Conservation (phyloP, 495 filamentous ascomycete genomes). For the Bacidia gigantensis region DNA sequence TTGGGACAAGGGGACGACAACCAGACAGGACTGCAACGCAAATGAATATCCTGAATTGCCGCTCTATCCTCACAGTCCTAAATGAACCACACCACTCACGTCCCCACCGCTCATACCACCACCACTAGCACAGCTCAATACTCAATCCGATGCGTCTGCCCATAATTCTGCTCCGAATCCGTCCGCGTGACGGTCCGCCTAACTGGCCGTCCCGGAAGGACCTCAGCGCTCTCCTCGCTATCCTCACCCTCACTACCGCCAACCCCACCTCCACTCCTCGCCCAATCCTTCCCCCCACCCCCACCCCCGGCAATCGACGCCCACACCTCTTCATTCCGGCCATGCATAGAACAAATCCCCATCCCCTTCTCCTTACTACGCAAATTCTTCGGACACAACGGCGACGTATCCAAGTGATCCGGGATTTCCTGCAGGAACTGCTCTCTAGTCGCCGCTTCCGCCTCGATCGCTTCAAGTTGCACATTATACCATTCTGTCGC, state of each 20-base stretch:
- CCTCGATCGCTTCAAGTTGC: conserved; percentile 11
- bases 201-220: too few species aligned
- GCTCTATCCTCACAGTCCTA: too few species aligned
- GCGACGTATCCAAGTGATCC: conserved; percentile 51
- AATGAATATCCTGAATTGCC: too few species aligned
- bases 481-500: conserved; percentile 14
- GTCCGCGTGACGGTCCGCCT: too few species aligned
- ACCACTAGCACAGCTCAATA: neutral
- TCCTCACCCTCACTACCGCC: neutral
- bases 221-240: neutral
- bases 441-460: conserved; percentile 3
- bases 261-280: neutral
- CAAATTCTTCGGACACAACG: conserved; percentile 47
- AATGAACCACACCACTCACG: neutral
- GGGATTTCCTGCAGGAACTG: conserved; percentile 42
- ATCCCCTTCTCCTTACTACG: conserved; percentile 38
- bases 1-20: too few species aligned
- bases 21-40: too few species aligned
- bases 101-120: neutral
- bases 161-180: neutral
- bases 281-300: neutral
- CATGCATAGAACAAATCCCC: conserved; percentile 36
- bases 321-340: conserved; percentile 6
- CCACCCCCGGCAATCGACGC: neutral
- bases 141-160: conserved; percentile 1